Percentiles rank a stretch among this genome's conserved stretches.
These are phyloP conservation scores for Fraxinus velutina DNA, from an alignment of 305 asterid species.

Conservation along the genomic window DNA sequence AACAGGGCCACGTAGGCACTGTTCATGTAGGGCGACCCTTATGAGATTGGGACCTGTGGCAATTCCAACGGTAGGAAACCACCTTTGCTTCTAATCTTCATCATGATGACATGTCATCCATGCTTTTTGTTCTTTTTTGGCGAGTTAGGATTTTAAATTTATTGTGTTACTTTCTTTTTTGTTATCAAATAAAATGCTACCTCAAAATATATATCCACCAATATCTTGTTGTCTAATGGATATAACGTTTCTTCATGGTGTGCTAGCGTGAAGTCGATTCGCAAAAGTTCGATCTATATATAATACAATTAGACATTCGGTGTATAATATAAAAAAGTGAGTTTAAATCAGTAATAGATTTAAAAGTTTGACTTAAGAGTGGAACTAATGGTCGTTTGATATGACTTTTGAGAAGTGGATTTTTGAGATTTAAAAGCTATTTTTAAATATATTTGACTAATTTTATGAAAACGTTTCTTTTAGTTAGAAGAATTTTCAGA, in stretches of 20 bases:
- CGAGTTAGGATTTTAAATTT: neutral
- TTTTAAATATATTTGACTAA: no score
- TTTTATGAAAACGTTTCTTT: neutral
- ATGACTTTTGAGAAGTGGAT: no score
- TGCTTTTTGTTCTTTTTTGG: neutral
- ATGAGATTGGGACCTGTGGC: neutral
- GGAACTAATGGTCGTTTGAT: neutral
- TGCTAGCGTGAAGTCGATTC: neutral
- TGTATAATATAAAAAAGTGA: no score
- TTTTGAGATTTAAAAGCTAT: no score
- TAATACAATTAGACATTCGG: neutral
- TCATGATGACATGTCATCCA: neutral
- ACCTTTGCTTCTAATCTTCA: neutral
- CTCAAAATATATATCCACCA: neutral
- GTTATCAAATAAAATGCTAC: neutral
- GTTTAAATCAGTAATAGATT: neutral
- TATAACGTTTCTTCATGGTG: neutral
- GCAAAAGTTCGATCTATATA: neutral
- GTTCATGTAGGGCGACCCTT: no score
- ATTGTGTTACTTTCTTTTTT: neutral
- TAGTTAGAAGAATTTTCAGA: no score
- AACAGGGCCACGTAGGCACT: no score
- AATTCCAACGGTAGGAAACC: neutral
- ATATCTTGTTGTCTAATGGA: neutral
- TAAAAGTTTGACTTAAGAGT: neutral